A percentile compares a stretch with the other conserved stretches of the same genome.
Conservation (phyloP, 306 rosid genomes). For the Sechiopsis laciniata region DNA sequence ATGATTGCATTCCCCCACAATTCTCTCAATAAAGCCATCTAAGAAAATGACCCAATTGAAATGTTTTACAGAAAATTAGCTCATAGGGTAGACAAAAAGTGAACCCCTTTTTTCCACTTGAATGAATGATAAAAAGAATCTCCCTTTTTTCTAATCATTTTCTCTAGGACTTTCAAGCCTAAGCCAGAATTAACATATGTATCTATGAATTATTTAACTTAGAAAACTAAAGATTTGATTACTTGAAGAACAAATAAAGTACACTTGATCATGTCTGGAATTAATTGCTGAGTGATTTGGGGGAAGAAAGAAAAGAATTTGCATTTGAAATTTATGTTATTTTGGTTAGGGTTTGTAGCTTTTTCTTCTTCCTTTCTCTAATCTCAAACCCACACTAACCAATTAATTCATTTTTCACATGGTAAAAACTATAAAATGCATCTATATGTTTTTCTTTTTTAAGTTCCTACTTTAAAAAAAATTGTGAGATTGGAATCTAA, state of each 20-base stretch:
- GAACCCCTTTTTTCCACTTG: not conserved
- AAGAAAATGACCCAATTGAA: constrained; percentile 10
- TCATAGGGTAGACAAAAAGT: not conserved
- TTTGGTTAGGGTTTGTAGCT: not conserved
- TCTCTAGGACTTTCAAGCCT: not conserved
- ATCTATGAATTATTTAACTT: constrained; percentile 14
- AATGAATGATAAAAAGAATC: constrained; percentile 17
- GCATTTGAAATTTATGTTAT: not conserved
- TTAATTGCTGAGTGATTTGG: constrained; percentile 9
- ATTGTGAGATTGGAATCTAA: no score
- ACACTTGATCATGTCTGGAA: constrained; percentile 13
- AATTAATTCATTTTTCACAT: not conserved
- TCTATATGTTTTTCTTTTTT: no score
- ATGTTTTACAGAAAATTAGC: not conserved
- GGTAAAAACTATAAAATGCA: no score
- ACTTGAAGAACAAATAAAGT: constrained; percentile 23
- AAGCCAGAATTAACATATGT: constrained; percentile 15
- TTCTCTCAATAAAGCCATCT: not conserved
- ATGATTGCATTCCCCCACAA: not conserved
- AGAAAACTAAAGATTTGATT: not conserved
- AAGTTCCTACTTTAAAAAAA: no score
- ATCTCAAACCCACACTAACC: not conserved
- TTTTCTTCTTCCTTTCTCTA: not conserved
- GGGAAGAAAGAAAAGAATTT: not conserved
- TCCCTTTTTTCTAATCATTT: constrained; percentile 15